Conservation (phyloP, 148 eudicot species). For the Rhododendron molle region DNA sequence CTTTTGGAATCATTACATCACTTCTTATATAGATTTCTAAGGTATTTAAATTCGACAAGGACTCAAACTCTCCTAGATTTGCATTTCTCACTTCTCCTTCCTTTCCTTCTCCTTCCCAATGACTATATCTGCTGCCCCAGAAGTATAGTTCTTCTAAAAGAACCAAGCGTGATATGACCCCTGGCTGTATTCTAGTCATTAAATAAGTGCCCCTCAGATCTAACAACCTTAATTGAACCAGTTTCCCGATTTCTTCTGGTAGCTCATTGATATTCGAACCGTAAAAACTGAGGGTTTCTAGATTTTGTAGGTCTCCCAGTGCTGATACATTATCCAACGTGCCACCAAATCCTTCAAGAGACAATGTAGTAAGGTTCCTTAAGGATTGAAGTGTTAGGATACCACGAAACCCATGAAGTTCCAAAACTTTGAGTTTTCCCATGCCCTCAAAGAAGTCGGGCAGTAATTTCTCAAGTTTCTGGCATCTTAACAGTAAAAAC, state of each 20-base stretch:
- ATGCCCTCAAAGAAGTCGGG: too few species aligned
- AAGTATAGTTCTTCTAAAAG: background rate
- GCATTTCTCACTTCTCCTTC: background rate
- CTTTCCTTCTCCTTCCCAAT: background rate
- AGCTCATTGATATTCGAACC: background rate
- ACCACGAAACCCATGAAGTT: accelerated
- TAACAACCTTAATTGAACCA: conserved; percentile 15
- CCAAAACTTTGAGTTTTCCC: conserved; percentile 20
- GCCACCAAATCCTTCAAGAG: too few species aligned
- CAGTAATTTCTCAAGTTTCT: too few species aligned
- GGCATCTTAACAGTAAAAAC: too few species aligned
- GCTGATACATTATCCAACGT: too few species aligned
- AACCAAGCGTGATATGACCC: conserved; percentile 2
- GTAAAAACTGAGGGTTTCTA: too few species aligned
- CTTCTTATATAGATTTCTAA: background rate
- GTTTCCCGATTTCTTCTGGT: conserved; percentile 19
- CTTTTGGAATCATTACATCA: background rate
- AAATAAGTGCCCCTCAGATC: background rate
- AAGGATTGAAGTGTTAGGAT: too few species aligned
- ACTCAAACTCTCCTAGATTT: background rate
- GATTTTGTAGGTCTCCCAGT: too few species aligned
- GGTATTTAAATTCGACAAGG: background rate
- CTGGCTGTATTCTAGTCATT: conserved; percentile 4
- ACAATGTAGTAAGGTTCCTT: too few species aligned
- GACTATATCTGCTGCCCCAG: too few species aligned